Percentiles rank a stretch among this genome's conserved stretches.
Evolutionary conservation across 805 yeast species (phyloP).

Genomic region (Sugiyamaella qingdaonensis): DNA sequence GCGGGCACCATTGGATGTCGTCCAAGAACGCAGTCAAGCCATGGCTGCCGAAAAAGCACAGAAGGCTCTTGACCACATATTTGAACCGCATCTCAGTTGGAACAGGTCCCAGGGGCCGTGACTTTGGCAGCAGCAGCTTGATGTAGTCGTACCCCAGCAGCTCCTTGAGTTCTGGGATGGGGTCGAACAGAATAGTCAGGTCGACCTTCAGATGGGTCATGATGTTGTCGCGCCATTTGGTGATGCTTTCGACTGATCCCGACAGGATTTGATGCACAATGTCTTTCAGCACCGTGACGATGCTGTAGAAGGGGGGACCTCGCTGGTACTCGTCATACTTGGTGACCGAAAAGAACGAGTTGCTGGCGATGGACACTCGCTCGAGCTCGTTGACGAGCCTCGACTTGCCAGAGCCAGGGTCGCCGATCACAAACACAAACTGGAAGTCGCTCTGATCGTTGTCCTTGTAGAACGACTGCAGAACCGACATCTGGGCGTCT

Average conservation of each 20-base stretch:
- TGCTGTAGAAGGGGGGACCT: conserved; percentile 36
- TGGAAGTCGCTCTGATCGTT: conserved; percentile 21
- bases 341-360: conserved; percentile 30
- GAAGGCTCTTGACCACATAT: conserved; percentile 41
- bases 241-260: conserved; percentile 34
- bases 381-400: conserved; percentile 39
- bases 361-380: conserved; percentile 33
- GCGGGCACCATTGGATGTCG: conserved; percentile 44
- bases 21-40: conserved; percentile 46
- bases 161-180: conserved; percentile 44
- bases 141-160: conserved; percentile 42
- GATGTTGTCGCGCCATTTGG: conserved; percentile 41
- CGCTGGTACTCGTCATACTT: conserved; percentile 29
- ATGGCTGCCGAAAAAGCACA: conserved; percentile 38
- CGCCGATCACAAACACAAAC: conserved; percentile 38
- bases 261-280: conserved; percentile 42
- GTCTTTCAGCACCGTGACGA: conserved; percentile 38
- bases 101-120: conserved; percentile 26
- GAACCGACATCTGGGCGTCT: conserved; percentile 22
- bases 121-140: conserved; percentile 25
- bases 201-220: conserved; percentile 40
- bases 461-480: conserved; percentile 25
- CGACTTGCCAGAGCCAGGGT: conserved; percentile 45
- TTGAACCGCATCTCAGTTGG: conserved; percentile 40
- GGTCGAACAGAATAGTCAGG: conserved; percentile 37